Evolutionary conservation across 495 filamentous ascomycete genomes (phyloP).

Genomic region (Massariosphaeria phaeospora): DNA sequence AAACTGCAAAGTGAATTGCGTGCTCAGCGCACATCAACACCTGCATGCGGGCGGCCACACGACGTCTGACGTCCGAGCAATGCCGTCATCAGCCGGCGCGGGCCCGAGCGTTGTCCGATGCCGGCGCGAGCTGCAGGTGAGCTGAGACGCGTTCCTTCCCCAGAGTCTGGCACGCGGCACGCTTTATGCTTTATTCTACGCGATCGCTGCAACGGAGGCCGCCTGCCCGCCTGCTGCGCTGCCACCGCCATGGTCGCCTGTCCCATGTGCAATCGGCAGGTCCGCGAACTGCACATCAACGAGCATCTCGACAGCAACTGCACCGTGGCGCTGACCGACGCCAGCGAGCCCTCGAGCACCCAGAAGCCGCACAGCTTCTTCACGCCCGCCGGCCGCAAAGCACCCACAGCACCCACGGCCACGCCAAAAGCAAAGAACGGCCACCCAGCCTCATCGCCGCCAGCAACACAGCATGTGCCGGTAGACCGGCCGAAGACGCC

Average conservation of each 20-base stretch:
- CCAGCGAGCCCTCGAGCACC: constrained; percentile 39
- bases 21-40: no score
- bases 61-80: neutral
- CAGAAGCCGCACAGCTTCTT: constrained; percentile 59
- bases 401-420: no score
- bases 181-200: constrained; percentile 34
- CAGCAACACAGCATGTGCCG: neutral
- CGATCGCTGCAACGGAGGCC: neutral
- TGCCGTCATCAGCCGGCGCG: constrained; percentile 26
- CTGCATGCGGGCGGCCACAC: no score
- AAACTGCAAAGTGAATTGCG: no score
- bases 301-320: constrained; percentile 86
- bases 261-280: constrained; percentile 76
- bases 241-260: constrained; percentile 64
- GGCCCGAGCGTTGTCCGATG: constrained; percentile 5
- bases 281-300: constrained; percentile 76
- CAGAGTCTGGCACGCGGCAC: constrained; percentile 6
- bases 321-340: constrained; percentile 42
- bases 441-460: constrained; percentile 10
- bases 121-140: neutral
- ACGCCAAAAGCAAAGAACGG: constrained; percentile 31
- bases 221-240: neutral
- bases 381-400: constrained; percentile 58
- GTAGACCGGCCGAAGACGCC: constrained; percentile 36
- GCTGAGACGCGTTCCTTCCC: constrained; percentile 9